phyloP scores from a whole-genome alignment of 2,329 filamentous ascomycete species.

The Monosporascus sp. region DNA sequence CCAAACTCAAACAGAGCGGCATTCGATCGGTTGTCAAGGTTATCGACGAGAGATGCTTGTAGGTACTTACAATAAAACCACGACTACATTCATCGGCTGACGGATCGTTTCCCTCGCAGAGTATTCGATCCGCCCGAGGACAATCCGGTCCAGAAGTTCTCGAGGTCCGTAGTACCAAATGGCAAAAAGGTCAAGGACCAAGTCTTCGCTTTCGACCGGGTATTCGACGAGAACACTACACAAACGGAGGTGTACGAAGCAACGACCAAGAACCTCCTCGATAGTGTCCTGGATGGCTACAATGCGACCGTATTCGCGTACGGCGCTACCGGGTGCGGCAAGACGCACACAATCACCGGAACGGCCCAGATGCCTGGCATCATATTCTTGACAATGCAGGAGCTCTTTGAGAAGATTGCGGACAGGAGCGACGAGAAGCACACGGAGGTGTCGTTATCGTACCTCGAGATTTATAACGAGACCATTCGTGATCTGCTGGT shows the following conservation, averaged over 20 bases:
- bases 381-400: slow-evolving; percentile 98
- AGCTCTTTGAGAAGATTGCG: slow-evolving; percentile 92
- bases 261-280: slow-evolving; percentile 82
- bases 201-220: slow-evolving; percentile 91
- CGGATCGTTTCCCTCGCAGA: slow-evolving; percentile 39
- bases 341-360: slow-evolving; percentile 95
- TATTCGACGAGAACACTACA: slow-evolving; percentile 92
- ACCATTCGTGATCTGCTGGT: slow-evolving; percentile 92
- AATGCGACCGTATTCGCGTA: slow-evolving; percentile 99
- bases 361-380: slow-evolving; percentile 91
- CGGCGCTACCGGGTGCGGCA: slow-evolving; percentile 94
- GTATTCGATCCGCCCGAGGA: slow-evolving; percentile 97
- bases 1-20: slow-evolving; percentile 79
- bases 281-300: slow-evolving; percentile 94
- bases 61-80: slow-evolving; percentile 32
- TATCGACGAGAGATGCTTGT: slow-evolving; percentile 94
- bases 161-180: slow-evolving; percentile 70
- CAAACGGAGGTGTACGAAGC: slow-evolving; percentile 94
- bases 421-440: slow-evolving; percentile 81
- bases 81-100: too few species aligned
- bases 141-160: slow-evolving; percentile 83
- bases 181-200: slow-evolving; percentile 96
- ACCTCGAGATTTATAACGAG: slow-evolving; percentile 98
- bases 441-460: slow-evolving; percentile 87
- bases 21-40: slow-evolving; percentile 92